phyloP scores from a whole-genome alignment of 2,329 filamentous ascomycete genomes.

The Pyrenophora seminiperda region DNA sequence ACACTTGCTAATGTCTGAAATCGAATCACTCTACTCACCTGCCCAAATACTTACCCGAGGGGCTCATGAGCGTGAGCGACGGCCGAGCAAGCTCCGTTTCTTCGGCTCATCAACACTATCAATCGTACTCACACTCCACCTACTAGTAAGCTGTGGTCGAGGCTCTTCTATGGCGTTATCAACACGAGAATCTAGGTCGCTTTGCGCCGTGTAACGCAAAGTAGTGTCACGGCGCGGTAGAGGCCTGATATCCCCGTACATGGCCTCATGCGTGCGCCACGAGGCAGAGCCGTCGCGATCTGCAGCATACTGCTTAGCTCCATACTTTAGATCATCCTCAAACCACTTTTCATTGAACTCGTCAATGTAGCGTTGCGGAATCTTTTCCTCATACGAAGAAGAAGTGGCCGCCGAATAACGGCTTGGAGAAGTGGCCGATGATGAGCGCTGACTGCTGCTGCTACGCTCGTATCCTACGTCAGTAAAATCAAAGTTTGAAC shows the following conservation, averaged over 20 bases:
- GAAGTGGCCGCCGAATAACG: neutral
- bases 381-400: slow-evolving; percentile 2
- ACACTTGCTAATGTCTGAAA: no score
- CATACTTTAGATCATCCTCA: slow-evolving; percentile 16
- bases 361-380: slow-evolving; percentile 20
- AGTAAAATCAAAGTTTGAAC: slow-evolving; percentile 14
- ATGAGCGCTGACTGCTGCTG: neutral
- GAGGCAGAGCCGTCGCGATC: neutral
- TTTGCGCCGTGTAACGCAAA: neutral
- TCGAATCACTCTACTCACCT: no score
- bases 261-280: neutral
- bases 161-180: neutral
- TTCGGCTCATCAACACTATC: neutral
- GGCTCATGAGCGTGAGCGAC: neutral
- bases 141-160: neutral
- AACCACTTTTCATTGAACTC: slow-evolving; percentile 23
- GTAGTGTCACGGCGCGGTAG: neutral
- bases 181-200: neutral
- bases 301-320: neutral
- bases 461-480: slow-evolving; percentile 3
- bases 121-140: neutral
- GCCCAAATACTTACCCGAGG: neutral
- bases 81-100: neutral
- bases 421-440: neutral
- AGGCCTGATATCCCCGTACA: neutral